Percentiles rank a stretch among this genome's conserved stretches.
phyloP scores from a whole-genome alignment of 1,139 yeast genomes.

The Candida frijolesensis region DNA sequence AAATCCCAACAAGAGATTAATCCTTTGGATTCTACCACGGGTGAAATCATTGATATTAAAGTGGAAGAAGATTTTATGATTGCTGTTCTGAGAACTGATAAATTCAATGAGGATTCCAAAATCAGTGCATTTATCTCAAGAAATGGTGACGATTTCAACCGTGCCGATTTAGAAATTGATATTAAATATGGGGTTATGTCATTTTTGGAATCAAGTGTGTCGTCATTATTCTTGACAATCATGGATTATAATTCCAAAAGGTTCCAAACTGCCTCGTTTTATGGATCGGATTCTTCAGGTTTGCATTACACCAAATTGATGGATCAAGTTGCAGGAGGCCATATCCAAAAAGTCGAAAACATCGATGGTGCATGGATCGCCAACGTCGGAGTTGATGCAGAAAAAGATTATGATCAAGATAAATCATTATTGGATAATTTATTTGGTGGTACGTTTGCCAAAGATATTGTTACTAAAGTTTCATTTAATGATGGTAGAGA shows the following conservation, averaged over 20 bases:
- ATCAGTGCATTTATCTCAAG: constrained; percentile 57
- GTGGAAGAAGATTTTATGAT: constrained; percentile 56
- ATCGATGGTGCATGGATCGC: constrained; percentile 75
- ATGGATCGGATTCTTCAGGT: constrained; percentile 67
- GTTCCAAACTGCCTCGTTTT: constrained; percentile 37
- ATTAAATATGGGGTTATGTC: constrained; percentile 47
- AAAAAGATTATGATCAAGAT: constrained; percentile 17
- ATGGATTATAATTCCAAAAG: constrained; percentile 30
- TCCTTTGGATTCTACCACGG: constrained; percentile 30
- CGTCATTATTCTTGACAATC: constrained; percentile 57
- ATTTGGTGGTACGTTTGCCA: constrained; percentile 27
- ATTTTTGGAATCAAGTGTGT: constrained; percentile 57
- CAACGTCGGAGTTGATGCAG: constrained; percentile 35
- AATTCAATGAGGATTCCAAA: constrained; percentile 41
- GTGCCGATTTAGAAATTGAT: constrained; percentile 54
- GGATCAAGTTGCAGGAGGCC: constrained; percentile 45
- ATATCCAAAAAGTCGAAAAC: constrained; percentile 55
- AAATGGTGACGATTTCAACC: constrained; percentile 54
- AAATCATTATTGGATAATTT: constrained; percentile 29
- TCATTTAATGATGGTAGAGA: constrained; percentile 67
- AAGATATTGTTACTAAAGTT: constrained; percentile 31
- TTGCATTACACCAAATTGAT: constrained; percentile 50
- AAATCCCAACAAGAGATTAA: constrained; percentile 29
- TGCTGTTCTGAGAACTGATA: constrained; percentile 52
- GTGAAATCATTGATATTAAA: constrained; percentile 47